Evolutionary conservation across 2,329 filamentous ascomycete species (phyloP), one percentile per base, ranked within the genome.

Genomic region (Arthrinium phaeospermum): DNA sequence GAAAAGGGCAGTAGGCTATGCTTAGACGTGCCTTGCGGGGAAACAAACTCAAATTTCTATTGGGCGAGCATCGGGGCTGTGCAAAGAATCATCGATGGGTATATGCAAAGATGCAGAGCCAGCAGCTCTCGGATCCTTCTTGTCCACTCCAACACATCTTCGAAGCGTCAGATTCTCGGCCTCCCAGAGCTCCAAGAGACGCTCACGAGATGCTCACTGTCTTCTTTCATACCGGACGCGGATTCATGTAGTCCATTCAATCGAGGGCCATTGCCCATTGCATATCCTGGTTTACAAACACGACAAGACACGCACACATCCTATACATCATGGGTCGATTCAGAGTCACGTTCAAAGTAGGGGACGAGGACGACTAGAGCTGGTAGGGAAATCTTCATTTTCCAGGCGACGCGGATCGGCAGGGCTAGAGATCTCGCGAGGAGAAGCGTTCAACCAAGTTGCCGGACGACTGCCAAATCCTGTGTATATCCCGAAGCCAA

Each of bases 401-500:
- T 53, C 34, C 34, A 70, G 69, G 51, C 57, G 53, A 37, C 53
- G 19, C 49, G 68, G 45, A 70, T 67, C 45, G 69, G 69, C 44
- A 49, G 67, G 70, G 71, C 71, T 72, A 61, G 67, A 68, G 34
- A 47, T 51, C 67, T 64, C 69, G 57, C 22, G 44, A 67, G 44
- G 69, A 41, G 70, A 45, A 51, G 46, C 67, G 53, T 73, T 67
- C 51, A 71, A 61, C 53, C 70, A 69, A 68, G 71, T 53, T 73
- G 49, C 72, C 67, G 34, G 69, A 44, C 72, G 53, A 70, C 34
- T 61, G 51, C 67, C 70, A 57, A 34, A 73, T 71, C n/a, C 51
- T 57, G 53, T 71, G 67, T 71, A 71, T 71, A 73, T 73, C 70
- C 72, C 70, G 51, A 70, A 73, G 69, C 70, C 72, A 69, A 72